Evolutionary conservation across 495 filamentous ascomycete genomes (phyloP), one percentile per base, ranked within the genome.

Genomic region (Penicillium malachiteum): DNA sequence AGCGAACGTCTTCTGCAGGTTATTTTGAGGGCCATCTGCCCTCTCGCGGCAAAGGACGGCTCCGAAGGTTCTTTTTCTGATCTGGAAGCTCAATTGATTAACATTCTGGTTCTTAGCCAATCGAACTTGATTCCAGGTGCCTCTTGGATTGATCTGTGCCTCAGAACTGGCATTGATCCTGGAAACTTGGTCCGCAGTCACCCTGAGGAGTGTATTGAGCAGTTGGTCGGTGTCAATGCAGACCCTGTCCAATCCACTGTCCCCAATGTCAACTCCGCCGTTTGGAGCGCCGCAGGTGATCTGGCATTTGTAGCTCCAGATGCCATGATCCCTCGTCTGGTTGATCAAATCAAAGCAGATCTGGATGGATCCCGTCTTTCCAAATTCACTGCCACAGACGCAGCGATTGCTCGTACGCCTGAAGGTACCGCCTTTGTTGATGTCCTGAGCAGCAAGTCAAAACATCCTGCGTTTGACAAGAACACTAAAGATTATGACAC

Each of bases 221-320:
- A 75, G 45, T 59, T 78, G 50, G 65, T 67, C 32, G 60, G 64
- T 30, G 67, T 78, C 37, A 68, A 72, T 32, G 62, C 70, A 54
- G 72, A 78, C 38, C 64, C 74, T 35, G 55, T 76, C 43, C 69
- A 76, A 48, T 76, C 74, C 30, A 68, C 63, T 35, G 66, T 76
- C 3, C 72, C 72, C 14, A 33, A 65, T 48, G 62, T 92, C 51
- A 81, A 82, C 50, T 67, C 74, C 11, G 94, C 95, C 30, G 87
- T 92, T 11, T 91, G 84, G 67, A 82, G 78, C 52, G 88, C 92
- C 2, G 87, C 90, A 3, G 91, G 91, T 37, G 95, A 97, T 53
- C 77, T 98, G 48, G 92, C 90, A 5, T 98, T 98, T 57, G 90
- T 98, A 21, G 89, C 93, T 5, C 94, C 94, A 2, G 90, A 92